Percentiles rank a stretch among this genome's conserved stretches.
These are phyloP conservation scores for Phytophthora palmivora DNA, from an alignment of 352 stramenopile genomes.

Conservation along the genomic window DNA sequence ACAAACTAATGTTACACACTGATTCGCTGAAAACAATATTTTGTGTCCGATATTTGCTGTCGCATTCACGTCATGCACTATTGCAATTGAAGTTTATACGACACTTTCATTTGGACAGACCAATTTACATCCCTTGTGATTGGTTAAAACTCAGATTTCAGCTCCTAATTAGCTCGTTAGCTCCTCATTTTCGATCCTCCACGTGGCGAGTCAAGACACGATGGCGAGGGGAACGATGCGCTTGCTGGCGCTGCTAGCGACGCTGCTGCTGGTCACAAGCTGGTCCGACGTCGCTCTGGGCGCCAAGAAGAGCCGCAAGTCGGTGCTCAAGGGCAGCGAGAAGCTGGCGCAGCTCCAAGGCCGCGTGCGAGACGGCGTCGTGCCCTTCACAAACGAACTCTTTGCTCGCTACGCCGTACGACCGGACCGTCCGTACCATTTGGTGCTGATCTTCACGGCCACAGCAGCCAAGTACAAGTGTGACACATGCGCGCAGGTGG, in stretches of 20 bases:
- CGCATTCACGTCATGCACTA: background rate
- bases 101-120: background rate
- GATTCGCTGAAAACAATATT: constrained; percentile 16
- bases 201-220: constrained; percentile 39
- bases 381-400: constrained; percentile 62
- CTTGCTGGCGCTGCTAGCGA: constrained; percentile 35
- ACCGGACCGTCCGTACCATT: constrained; percentile 81
- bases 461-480: constrained; percentile 78
- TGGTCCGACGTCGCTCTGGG: constrained; percentile 28
- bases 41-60: background rate
- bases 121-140: background rate
- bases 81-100: background rate
- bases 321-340: constrained; percentile 51
- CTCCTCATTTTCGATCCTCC: constrained; percentile 43
- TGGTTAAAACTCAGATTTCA: constrained; percentile 12
- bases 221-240: constrained; percentile 38
- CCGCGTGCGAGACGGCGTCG: constrained; percentile 61
- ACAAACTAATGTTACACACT: background rate
- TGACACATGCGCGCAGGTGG: constrained; percentile 74
- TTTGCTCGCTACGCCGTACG: constrained; percentile 68
- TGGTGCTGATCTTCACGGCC: constrained; percentile 84
- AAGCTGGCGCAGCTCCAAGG: constrained; percentile 69
- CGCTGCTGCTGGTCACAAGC: constrained; percentile 47
- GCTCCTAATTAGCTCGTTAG: background rate
- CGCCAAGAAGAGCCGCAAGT: constrained; percentile 57